Conservation (phyloP, 2,329 filamentous ascomycete species). For the Botrytis byssoidea region DNA sequence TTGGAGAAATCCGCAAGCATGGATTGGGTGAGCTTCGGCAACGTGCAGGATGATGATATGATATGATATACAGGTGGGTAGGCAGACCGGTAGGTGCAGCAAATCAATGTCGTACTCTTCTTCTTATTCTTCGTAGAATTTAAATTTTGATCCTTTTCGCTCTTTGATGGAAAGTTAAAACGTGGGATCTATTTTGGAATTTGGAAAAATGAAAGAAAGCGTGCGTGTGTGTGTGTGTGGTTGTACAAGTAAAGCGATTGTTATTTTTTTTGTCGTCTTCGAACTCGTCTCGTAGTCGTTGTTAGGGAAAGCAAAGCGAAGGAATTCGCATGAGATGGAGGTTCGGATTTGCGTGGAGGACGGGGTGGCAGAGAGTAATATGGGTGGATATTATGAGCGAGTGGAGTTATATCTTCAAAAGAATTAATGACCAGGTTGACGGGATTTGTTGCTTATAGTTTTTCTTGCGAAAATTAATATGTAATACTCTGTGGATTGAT, state of each 20-base stretch:
- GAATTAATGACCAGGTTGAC: not conserved
- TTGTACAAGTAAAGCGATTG: not conserved
- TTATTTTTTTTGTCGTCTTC: not conserved
- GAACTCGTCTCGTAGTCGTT: not conserved
- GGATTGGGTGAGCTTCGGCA: conserved; percentile 15
- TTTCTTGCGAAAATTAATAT: not conserved
- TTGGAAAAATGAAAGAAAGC: not conserved
- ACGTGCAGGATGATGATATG: conserved; percentile 12
- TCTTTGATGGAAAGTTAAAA: not conserved
- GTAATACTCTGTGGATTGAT: not conserved
- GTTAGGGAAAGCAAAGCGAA: not conserved
- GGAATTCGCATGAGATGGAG: not conserved
- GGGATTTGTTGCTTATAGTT: not conserved
- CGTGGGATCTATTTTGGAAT: conserved; percentile 11
- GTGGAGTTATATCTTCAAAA: conserved; percentile 3
- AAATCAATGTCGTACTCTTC: not conserved
- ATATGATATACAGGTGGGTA: conserved; percentile 14
- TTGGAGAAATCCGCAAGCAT: not conserved
- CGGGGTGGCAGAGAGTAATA: not conserved
- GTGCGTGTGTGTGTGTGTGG: not conserved
- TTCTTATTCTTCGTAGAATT: conserved; percentile 8
- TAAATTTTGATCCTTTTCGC: not conserved
- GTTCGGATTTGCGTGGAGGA: not conserved
- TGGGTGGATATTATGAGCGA: not conserved
- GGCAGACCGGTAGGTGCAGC: conserved; percentile 7